Conservation (phyloP, 2,329 filamentous ascomycete species). For the Alternaria conjuncta region DNA sequence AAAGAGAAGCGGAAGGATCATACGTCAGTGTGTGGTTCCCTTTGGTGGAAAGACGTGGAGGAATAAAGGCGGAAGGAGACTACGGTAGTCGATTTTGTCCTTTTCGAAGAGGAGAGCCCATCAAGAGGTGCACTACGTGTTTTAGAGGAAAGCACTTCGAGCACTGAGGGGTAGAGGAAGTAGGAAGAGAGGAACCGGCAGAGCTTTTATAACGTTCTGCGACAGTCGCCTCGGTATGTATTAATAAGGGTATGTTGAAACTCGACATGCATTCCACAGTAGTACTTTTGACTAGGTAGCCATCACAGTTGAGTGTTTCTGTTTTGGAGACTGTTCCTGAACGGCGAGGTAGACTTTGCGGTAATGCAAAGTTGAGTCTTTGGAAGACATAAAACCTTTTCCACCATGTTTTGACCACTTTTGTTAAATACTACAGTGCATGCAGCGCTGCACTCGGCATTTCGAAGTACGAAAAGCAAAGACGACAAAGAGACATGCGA, state of each 20-base stretch:
- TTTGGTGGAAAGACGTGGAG: not conserved
- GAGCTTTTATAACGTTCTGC: not conserved
- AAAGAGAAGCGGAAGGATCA: not conserved
- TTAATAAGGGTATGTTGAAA: not conserved
- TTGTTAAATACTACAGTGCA: no score
- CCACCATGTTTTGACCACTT: no score
- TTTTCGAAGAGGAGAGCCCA: not conserved
- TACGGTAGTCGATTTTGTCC: no score
- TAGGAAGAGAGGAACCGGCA: not conserved
- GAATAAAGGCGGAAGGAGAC: not conserved
- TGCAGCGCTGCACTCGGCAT: no score
- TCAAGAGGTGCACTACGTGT: rapidly evolving
- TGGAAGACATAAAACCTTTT: no score
- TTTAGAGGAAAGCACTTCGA: not conserved
- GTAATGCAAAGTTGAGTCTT: no score
- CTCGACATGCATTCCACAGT: no score
- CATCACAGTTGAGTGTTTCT: no score
- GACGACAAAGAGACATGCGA: not conserved
- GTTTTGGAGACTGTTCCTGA: no score
- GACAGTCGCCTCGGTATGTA: not conserved
- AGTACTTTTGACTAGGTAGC: no score
- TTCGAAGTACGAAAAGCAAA: no score
- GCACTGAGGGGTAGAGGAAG: not conserved
- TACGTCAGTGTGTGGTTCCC: rapidly evolving
- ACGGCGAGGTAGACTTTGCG: no score